These are phyloP conservation scores for Inga oerstediana DNA, from an alignment of 306 rosid species.

Conservation along the genomic window DNA sequence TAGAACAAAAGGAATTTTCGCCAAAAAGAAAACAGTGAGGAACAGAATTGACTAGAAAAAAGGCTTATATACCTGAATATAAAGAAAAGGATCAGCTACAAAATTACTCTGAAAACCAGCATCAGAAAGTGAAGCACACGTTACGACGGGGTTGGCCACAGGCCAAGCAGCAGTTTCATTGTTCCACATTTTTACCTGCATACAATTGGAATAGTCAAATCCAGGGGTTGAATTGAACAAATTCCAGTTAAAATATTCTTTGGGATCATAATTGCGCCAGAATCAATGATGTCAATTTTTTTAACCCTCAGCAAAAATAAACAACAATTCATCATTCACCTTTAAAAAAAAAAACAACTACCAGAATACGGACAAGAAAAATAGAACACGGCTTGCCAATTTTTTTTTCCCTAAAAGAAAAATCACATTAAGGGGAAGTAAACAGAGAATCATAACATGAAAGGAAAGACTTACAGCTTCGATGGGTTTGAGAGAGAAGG, in stretches of 20 bases:
- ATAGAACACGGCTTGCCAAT: background rate
- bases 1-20: background rate
- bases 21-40: background rate
- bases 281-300: background rate
- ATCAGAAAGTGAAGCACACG: conserved; percentile 90
- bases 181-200: conserved; percentile 68
- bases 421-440: background rate
- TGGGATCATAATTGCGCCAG: background rate
- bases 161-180: conserved; percentile 90
- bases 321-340: background rate
- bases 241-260: conserved; percentile 7
- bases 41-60: background rate
- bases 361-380: background rate
- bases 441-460: background rate
- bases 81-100: conserved; percentile 97
- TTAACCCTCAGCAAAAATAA: background rate
- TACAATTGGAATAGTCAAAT: conserved; percentile 37
- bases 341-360: background rate
- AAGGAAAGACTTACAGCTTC: conserved; percentile 61
- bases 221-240: conserved; percentile 20
- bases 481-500: conserved; percentile 85
- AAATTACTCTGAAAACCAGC: conserved; percentile 93
- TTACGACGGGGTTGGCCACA: conserved; percentile 89
- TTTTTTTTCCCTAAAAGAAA: background rate
- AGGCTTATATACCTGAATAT: conserved; percentile 59